Conservation (phyloP, 768 basidiomycete species). For the Tephrocybe rancida region DNA sequence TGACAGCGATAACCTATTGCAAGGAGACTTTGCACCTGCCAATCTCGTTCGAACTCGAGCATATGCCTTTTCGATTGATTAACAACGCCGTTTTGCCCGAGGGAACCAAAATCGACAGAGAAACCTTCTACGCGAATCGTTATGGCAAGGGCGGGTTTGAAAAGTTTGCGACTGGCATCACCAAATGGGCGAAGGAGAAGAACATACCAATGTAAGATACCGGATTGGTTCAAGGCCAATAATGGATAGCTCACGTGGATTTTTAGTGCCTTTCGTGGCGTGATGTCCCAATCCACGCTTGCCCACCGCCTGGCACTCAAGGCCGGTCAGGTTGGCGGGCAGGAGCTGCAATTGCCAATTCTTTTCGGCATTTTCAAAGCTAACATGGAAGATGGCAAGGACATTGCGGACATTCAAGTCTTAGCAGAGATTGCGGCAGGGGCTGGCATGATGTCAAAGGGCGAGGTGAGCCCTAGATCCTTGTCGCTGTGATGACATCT, state of each 20-base stretch:
- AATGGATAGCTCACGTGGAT: slow-evolving; percentile 7
- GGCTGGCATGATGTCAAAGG: slow-evolving; percentile 56
- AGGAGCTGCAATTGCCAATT: slow-evolving; percentile 56
- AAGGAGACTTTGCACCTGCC: slow-evolving; percentile 49
- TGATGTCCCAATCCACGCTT: slow-evolving; percentile 63
- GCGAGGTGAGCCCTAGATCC: slow-evolving; percentile 48
- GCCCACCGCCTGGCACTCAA: slow-evolving; percentile 76
- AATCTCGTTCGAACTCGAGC: slow-evolving; percentile 51
- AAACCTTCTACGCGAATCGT: slow-evolving; percentile 43
- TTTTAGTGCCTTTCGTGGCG: slow-evolving; percentile 57
- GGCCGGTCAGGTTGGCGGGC: slow-evolving; percentile 65
- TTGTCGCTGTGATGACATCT: neutral
- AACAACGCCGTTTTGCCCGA: slow-evolving; percentile 33
- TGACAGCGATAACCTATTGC: slow-evolving; percentile 49
- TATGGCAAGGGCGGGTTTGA: slow-evolving; percentile 55
- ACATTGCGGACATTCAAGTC: slow-evolving; percentile 60
- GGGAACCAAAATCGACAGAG: slow-evolving; percentile 39
- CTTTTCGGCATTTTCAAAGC: slow-evolving; percentile 65
- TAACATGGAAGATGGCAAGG: slow-evolving; percentile 64
- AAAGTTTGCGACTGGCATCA: slow-evolving; percentile 42
- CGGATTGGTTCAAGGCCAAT: neutral
- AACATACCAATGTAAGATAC: slow-evolving; percentile 57
- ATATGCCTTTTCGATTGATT: slow-evolving; percentile 54
- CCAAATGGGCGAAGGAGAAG: slow-evolving; percentile 56
- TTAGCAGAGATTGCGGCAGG: slow-evolving; percentile 62